A percentile compares a stretch with the other conserved stretches of the same genome.
phyloP scores from a whole-genome alignment of 2,329 filamentous ascomycete genomes.

The Cercospora sp. region DNA sequence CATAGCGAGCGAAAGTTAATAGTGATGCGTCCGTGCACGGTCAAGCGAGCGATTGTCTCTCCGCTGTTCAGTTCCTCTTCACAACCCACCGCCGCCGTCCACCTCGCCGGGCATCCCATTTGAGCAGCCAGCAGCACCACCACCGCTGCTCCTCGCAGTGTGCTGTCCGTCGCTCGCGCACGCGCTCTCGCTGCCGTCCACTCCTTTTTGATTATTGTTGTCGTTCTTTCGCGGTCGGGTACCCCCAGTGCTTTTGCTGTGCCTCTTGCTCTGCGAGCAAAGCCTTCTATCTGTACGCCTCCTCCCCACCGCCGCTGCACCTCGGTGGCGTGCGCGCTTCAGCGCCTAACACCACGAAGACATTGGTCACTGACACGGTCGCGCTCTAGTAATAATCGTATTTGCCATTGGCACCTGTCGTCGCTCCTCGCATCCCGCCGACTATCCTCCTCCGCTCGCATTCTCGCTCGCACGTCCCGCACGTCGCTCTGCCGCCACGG shows the following conservation, averaged over 20 bases:
- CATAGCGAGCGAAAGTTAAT: background rate
- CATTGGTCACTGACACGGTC: constrained; percentile 9
- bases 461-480: background rate
- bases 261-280: constrained; percentile 28
- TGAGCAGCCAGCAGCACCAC: constrained; percentile 10
- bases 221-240: constrained; percentile 22
- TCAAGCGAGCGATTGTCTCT: background rate
- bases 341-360: background rate
- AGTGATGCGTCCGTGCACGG: background rate
- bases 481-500: background rate
- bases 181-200: constrained; percentile 26
- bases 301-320: constrained; percentile 7
- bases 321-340: constrained; percentile 1
- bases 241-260: constrained; percentile 23
- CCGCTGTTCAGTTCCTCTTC: background rate
- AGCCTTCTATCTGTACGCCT: constrained; percentile 24
- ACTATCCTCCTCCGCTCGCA: background rate
- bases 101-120: constrained; percentile 11
- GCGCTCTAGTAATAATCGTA: constrained; percentile 16
- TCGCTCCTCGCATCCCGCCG: background rate
- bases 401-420: constrained; percentile 8
- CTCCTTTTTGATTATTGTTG: constrained; percentile 23
- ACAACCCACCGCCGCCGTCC: background rate
- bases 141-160: constrained; percentile 9
- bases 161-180: constrained; percentile 11